These are phyloP conservation scores for Mycena leptocephala DNA, from an alignment of 768 basidiomycete species.

Conservation along the genomic window DNA sequence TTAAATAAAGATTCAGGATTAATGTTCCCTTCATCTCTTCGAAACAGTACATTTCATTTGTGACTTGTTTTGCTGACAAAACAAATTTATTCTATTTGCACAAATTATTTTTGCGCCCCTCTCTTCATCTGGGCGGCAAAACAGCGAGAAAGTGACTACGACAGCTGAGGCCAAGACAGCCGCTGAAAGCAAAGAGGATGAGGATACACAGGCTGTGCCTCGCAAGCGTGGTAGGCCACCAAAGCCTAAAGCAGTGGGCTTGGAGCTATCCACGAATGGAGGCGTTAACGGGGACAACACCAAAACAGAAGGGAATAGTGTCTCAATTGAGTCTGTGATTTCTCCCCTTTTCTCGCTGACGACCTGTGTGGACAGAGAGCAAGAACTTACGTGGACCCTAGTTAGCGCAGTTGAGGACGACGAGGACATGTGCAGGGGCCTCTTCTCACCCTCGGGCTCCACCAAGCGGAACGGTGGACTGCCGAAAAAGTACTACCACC, in stretches of 20 bases:
- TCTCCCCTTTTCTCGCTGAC: not conserved
- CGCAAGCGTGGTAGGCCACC: not conserved
- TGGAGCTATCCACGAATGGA: not conserved
- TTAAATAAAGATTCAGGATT: no score
- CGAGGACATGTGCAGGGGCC: not conserved
- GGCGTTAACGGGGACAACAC: not conserved
- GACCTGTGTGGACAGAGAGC: not conserved
- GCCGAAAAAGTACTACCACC: not conserved
- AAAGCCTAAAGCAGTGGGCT: not conserved
- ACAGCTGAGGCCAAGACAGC: not conserved
- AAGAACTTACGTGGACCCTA: not conserved
- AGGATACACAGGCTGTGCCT: no score
- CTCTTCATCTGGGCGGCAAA: no score
- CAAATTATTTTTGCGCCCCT: no score
- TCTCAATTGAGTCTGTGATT: not conserved
- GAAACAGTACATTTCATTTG: no score
- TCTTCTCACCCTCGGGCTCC: not conserved
- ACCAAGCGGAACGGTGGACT: not conserved
- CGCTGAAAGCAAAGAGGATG: not conserved
- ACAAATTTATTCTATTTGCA: no score
- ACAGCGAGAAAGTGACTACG: not conserved
- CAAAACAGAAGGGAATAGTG: not conserved
- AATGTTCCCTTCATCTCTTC: no score
- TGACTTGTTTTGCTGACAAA: no score
- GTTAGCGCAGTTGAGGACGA: not conserved